Percentiles rank a stretch among this genome's conserved stretches.
Evolutionary conservation across 208 protist species (phyloP).

Genomic region (Acanthamoeba divionensis): DNA sequence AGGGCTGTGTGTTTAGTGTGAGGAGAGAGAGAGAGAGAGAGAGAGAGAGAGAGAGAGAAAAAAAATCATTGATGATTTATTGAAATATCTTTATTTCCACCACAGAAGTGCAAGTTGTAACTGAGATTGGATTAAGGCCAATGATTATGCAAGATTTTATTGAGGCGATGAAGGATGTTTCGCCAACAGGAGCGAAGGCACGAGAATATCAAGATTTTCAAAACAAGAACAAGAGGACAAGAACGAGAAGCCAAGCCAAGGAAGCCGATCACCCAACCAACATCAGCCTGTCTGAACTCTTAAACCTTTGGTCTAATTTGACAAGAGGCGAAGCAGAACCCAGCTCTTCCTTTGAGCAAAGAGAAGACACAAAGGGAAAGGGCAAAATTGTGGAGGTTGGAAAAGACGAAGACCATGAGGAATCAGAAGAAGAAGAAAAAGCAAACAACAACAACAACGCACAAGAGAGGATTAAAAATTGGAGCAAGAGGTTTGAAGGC

Average conservation of each 20-base stretch:
- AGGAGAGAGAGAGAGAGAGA: too few relatives aligned
- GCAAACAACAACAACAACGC: background rate
- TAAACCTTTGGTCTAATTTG: background rate
- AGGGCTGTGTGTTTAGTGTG: too few relatives aligned
- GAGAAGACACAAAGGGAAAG: too few relatives aligned
- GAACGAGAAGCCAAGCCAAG: background rate
- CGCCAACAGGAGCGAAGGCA: background rate
- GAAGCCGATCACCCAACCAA: background rate
- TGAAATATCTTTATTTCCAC: too few relatives aligned
- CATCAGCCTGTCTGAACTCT: background rate
- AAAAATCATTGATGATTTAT: too few relatives aligned
- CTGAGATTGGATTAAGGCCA: background rate
- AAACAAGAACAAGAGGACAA: background rate
- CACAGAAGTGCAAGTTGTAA: background rate
- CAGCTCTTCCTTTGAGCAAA: background rate
- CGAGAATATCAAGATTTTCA: background rate
- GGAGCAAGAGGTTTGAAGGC: slow-evolving; percentile 25
- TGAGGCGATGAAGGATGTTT: slow-evolving; percentile 12
- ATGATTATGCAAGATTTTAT: slow-evolving; percentile 17
- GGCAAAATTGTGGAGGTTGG: too few relatives aligned
- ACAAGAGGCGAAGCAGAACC: background rate
- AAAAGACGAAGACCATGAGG: too few relatives aligned
- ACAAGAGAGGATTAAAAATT: background rate
- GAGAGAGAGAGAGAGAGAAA: too few relatives aligned
- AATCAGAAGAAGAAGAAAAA: background rate